Percentiles rank a stretch among this genome's conserved stretches.
phyloP scores from a whole-genome alignment of 768 basidiomycete genomes.

The Leccinellum luteum region DNA sequence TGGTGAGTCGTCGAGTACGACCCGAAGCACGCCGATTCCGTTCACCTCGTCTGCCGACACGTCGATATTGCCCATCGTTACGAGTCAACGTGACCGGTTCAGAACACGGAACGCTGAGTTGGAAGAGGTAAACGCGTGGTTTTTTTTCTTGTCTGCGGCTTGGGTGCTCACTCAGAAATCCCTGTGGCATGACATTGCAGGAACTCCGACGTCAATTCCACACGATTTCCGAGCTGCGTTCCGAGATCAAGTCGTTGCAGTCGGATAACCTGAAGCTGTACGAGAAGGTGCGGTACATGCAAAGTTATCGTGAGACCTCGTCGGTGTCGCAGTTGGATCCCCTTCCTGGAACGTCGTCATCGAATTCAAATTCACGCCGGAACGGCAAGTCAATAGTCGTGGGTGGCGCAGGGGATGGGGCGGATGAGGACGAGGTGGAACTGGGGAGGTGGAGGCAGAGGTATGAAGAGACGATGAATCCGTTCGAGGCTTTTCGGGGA shows the following conservation, averaged over 20 bases:
- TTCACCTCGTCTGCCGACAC: constrained; percentile 80
- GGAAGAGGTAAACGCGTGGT: constrained; percentile 68
- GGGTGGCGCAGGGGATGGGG: constrained; percentile 19
- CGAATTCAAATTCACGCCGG: constrained; percentile 1
- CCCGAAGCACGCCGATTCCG: constrained; percentile 62
- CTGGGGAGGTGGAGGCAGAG: constrained; percentile 86
- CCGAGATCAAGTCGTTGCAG: constrained; percentile 90
- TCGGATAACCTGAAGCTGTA: constrained; percentile 96
- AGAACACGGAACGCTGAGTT: constrained; percentile 94
- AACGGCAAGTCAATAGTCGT: background rate
- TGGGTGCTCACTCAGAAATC: background rate
- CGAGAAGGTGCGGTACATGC: constrained; percentile 99
- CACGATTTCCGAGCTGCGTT: constrained; percentile 87
- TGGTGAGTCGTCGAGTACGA: constrained; percentile 21
- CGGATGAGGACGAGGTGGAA: constrained; percentile 51
- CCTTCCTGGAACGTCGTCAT: constrained; percentile 42
- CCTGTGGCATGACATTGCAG: constrained; percentile 35
- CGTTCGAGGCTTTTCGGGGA: constrained; percentile 96
- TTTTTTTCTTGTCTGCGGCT: background rate
- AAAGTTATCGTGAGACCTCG: constrained; percentile 85
- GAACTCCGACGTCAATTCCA: constrained; percentile 96
- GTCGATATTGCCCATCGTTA: constrained; percentile 97
- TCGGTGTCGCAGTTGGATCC: constrained; percentile 67
- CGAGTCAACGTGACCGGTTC: constrained; percentile 96
- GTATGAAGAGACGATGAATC: constrained; percentile 98